phyloP scores from a whole-genome alignment of 371 early-diverging fungal species.

The Saksenaea oblongispora region DNA sequence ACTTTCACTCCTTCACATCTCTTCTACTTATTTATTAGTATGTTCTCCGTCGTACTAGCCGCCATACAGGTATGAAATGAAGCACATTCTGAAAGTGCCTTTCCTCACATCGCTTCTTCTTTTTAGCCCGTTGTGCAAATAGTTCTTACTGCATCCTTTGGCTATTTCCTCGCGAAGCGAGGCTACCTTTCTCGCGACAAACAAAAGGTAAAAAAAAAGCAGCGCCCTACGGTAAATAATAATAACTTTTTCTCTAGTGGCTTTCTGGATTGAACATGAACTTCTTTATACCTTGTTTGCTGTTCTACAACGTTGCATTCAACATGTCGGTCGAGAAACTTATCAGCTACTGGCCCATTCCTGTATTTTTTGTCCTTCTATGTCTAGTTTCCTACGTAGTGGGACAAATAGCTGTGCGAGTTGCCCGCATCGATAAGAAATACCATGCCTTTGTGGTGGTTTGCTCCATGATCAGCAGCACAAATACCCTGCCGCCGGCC shows the following conservation, averaged over 20 bases:
- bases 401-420: conserved; percentile 42
- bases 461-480: conserved; percentile 70
- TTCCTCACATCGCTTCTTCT: background rate
- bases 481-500: conserved; percentile 75
- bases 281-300: conserved; percentile 76
- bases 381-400: conserved; percentile 29
- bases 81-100: background rate
- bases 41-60: conserved; percentile 7
- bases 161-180: conserved; percentile 43
- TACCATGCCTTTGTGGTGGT: conserved; percentile 67
- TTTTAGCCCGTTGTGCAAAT: conserved; percentile 58
- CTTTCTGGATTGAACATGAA: conserved; percentile 70
- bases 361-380: conserved; percentile 60
- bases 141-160: conserved; percentile 46
- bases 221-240: background rate
- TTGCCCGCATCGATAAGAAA: conserved; percentile 49
- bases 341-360: conserved; percentile 73
- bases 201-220: conserved; percentile 45
- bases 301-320: conserved; percentile 74
- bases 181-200: conserved; percentile 50
- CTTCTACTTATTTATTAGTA: background rate
- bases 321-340: conserved; percentile 60
- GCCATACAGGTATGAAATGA: conserved; percentile 1
- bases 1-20: background rate
- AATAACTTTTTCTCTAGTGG: conserved; percentile 42